Evolutionary conservation across 2,329 filamentous ascomycete species (phyloP), one percentile per base, ranked within the genome.

Genomic region (Microsporum canis): DNA sequence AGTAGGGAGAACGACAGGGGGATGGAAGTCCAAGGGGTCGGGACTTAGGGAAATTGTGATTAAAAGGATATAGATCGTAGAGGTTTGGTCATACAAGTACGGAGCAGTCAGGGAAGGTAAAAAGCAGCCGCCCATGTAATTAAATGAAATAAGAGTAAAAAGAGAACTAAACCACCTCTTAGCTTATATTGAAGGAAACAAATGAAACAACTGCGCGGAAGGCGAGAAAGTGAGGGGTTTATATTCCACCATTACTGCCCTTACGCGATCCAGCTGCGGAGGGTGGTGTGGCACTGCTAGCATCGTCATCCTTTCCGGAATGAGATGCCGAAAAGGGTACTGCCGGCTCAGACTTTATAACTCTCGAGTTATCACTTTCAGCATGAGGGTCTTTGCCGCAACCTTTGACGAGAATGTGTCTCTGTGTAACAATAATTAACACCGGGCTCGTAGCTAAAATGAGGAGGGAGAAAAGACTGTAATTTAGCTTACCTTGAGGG

Each of bases 401-500:
- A 2, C 84, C 83, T 68, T 87, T 87, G 38, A 87, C 84, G 3
- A 87, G 76, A 45, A 81, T 79, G 69, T 87, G 83, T 60, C 83
- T 76, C 81, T 86, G 66, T 34, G 5, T 36, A 12, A 55, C 31
- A 51, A 27, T 5, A 3, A 14, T 55, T 36, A 55, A n/a, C n/a
- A 34, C 29, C 31, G 8, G 17, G 39, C 29, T 29, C 7, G 7
- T 14, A 29, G 27, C 47, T 62, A 51, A 62, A 59, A 39, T 23
- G 51, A 39, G 12, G 27, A 49, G n/a, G 49, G 33, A 34, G 60
- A 17, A 45, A 39, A 51, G 60, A 43, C 56, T 41, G 60, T 31
- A n/a, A 23, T 23, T 31, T 47, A 38, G 39, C 84, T 68, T 78
- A 97, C 94, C 88, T 97, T 97, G 34, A 99, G 79, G 7, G 94